Conservation (phyloP, 345 rosid species). For the Litchi chinensis region DNA sequence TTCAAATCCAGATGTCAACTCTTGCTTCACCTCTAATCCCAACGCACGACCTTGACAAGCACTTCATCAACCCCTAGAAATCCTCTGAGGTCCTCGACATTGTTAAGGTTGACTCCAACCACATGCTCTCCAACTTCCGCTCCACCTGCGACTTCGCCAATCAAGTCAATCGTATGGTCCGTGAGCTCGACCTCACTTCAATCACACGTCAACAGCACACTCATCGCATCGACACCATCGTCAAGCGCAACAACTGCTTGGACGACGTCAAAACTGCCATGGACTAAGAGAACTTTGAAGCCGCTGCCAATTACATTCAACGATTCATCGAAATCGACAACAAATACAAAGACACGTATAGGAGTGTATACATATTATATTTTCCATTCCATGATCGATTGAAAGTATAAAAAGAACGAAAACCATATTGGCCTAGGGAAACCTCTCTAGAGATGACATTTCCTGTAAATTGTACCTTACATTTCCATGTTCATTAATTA, state of each 20-base stretch:
- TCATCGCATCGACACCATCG: conserved; percentile 88
- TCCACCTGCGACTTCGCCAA: conserved; percentile 92
- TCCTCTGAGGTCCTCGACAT: conserved; percentile 82
- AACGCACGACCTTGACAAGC: conserved; percentile 82
- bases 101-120: conserved; percentile 72
- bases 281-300: conserved; percentile 74
- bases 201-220: conserved; percentile 80
- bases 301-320: conserved; percentile 79
- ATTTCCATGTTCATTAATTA: no score
- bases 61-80: conserved; percentile 63
- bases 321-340: conserved; percentile 82
- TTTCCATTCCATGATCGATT: no score
- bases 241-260: conserved; percentile 77
- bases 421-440: no score
- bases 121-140: conserved; percentile 78
- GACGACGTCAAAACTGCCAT: conserved; percentile 81
- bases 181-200: conserved; percentile 93
- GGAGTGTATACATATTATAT: no score
- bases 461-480: no score
- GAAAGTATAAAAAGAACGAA: no score
- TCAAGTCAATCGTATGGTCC: conserved; percentile 87
- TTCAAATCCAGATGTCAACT: no score
- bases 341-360: conserved; percentile 52
- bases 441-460: no score
- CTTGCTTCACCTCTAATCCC: conserved; percentile 52